These are phyloP conservation scores for Monocercomonoides exilis DNA, from an alignment of 78 protist genomes.

Conservation along the genomic window DNA sequence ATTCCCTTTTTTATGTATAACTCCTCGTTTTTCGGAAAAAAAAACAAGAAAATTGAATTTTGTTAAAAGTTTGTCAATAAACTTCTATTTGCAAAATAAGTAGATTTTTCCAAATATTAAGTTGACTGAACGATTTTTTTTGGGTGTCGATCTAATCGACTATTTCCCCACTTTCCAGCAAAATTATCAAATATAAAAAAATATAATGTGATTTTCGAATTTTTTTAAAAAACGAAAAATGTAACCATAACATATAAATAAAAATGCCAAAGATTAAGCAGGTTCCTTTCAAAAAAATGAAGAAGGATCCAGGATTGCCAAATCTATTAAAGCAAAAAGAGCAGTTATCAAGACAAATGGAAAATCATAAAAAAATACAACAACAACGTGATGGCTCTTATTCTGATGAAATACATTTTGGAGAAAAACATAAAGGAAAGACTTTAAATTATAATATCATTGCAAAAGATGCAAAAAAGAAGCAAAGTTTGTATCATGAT, in stretches of 20 bases:
- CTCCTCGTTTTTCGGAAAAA: too few species aligned
- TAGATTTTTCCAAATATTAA: too few species aligned
- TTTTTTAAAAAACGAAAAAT: neutral
- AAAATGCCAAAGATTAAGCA: too few species aligned
- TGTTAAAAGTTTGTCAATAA: too few species aligned
- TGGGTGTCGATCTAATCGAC: too few species aligned
- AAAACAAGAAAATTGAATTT: too few species aligned
- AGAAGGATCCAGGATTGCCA: conserved; percentile 85
- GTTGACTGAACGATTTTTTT: too few species aligned
- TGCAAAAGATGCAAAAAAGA: neutral
- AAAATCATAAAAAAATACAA: conserved; percentile 13
- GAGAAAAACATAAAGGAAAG: neutral
- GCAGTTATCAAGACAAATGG: conserved; percentile 51
- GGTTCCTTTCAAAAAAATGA: too few species aligned
- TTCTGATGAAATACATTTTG: neutral
- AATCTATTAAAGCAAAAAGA: conserved; percentile 72
- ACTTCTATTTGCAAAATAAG: too few species aligned
- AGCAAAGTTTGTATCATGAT: neutral
- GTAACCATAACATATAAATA: too few species aligned
- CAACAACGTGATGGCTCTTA: neutral
- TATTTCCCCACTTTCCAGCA: too few species aligned
- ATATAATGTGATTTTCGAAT: neutral
- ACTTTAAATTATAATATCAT: neutral
- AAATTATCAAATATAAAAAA: neutral
- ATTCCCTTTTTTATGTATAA: too few species aligned